These are phyloP conservation scores for Umbelopsis vinacea DNA, from an alignment of 192 early-diverging fungal genomes.

Conservation along the genomic window DNA sequence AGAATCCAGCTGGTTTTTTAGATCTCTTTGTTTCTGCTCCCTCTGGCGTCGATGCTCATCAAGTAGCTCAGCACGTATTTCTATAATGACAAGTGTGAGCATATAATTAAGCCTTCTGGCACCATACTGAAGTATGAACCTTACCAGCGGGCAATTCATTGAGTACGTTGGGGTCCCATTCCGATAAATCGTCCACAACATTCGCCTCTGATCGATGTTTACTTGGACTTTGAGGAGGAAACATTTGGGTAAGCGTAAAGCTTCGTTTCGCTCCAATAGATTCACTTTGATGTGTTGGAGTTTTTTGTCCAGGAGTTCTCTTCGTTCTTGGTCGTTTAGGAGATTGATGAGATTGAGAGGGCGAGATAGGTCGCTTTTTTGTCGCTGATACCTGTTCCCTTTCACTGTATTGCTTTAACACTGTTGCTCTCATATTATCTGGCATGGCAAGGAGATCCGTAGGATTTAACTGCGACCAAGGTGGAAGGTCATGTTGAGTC, in stretches of 20 bases:
- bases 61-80: conserved; percentile 27
- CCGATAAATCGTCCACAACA: neutral
- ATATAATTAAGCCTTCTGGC: neutral
- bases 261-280: neutral
- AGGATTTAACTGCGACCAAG: conserved; percentile 58
- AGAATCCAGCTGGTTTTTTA: neutral
- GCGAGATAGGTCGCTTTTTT: neutral
- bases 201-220: neutral
- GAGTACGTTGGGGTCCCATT: conserved; percentile 21
- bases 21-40: conserved; percentile 10
- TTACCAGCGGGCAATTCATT: conserved; percentile 28
- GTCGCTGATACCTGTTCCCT: neutral
- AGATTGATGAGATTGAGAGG: neutral
- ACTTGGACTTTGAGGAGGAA: conserved; percentile 19
- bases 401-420: conserved; percentile 30
- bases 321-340: neutral
- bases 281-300: neutral
- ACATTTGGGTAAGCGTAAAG: conserved; percentile 24
- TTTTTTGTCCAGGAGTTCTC: neutral
- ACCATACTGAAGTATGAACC: neutral
- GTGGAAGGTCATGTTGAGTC: conserved; percentile 30
- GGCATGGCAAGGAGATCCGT: conserved; percentile 44
- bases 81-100: neutral
- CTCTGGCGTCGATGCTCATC: conserved; percentile 8
- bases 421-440: conserved; percentile 29